phyloP scores from a whole-genome alignment of 73 alveolate genomes.

The Tetrahymena malaccensis region DNA sequence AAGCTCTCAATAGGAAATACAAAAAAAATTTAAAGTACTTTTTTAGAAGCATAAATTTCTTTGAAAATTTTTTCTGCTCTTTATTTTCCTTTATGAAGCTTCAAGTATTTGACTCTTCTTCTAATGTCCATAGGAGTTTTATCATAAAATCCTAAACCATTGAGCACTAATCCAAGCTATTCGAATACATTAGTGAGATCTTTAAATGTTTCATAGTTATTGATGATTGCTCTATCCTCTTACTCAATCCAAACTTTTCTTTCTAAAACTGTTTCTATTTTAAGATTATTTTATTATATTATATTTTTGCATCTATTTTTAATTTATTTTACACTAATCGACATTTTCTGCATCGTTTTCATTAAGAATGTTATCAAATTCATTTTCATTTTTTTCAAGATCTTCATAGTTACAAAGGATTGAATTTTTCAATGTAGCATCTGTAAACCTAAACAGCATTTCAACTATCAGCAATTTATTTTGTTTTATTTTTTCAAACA shows the following conservation, averaged over 20 bases:
- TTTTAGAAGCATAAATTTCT: background rate
- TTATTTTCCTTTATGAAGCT: constrained; percentile 42
- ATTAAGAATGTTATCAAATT: background rate
- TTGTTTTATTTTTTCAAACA: constrained; percentile 43
- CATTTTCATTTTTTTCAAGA: background rate
- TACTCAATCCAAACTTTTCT: constrained; percentile 52
- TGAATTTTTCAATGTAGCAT: constrained; percentile 42
- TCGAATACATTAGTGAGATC: constrained; percentile 42
- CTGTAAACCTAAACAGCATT: constrained; percentile 50
- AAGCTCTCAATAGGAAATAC: no score
- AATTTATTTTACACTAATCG: background rate
- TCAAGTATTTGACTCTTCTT: constrained; percentile 48
- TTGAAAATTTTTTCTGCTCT: constrained; percentile 31
- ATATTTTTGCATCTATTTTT: background rate
- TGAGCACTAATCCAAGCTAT: constrained; percentile 38
- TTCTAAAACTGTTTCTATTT: background rate
- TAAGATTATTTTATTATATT: background rate
- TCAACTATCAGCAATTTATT: constrained; percentile 55
- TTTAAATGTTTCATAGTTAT: constrained; percentile 55
- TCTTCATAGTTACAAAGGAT: constrained; percentile 51
- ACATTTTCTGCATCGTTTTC: background rate
- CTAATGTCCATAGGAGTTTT: constrained; percentile 51
- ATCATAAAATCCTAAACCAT: constrained; percentile 11
- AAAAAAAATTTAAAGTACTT: background rate
- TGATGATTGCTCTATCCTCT: constrained; percentile 54